These are phyloP conservation scores for Exophiala spinifera DNA, from an alignment of 2,329 filamentous ascomycete genomes.

Conservation along the genomic window DNA sequence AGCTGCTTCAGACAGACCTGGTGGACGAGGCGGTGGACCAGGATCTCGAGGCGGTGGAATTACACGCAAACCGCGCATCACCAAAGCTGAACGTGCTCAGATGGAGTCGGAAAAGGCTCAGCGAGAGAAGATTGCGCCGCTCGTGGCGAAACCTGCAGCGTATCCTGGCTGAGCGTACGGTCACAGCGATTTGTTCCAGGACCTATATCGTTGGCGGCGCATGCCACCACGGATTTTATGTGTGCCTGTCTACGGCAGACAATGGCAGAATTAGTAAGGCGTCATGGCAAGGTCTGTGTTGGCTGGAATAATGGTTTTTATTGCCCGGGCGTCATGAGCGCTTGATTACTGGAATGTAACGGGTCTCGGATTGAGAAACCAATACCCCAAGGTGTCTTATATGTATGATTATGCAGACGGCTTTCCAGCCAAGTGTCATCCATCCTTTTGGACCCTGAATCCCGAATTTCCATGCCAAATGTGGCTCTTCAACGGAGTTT, in stretches of 20 bases:
- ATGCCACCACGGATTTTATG: too few relatives aligned
- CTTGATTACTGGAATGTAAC: neutral
- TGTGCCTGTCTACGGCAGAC: too few relatives aligned
- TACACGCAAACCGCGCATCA: constrained; percentile 77
- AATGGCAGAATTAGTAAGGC: too few relatives aligned
- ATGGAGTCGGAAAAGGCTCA: constrained; percentile 79
- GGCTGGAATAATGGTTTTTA: too few relatives aligned
- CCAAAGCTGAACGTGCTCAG: constrained; percentile 78
- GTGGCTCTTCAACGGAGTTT: neutral
- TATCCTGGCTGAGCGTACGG: constrained; percentile 9
- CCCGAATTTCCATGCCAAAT: too few relatives aligned
- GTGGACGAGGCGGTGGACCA: constrained; percentile 23
- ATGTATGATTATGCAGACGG: too few relatives aligned
- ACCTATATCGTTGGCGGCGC: neutral
- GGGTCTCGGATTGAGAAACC: neutral
- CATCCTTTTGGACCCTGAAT: too few relatives aligned
- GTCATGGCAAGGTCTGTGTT: too few relatives aligned
- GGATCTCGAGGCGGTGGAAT: constrained; percentile 45
- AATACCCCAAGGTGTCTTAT: too few relatives aligned
- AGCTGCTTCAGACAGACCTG: constrained; percentile 23
- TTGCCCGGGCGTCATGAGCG: too few relatives aligned
- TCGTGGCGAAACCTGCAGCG: constrained; percentile 31
- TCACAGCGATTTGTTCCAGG: neutral
- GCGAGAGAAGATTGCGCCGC: constrained; percentile 54
- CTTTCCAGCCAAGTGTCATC: too few relatives aligned